Evolutionary conservation across 2,329 filamentous ascomycete genomes (phyloP), one percentile per base, ranked within the genome.

Genomic region (Plenodomus biglobosus): DNA sequence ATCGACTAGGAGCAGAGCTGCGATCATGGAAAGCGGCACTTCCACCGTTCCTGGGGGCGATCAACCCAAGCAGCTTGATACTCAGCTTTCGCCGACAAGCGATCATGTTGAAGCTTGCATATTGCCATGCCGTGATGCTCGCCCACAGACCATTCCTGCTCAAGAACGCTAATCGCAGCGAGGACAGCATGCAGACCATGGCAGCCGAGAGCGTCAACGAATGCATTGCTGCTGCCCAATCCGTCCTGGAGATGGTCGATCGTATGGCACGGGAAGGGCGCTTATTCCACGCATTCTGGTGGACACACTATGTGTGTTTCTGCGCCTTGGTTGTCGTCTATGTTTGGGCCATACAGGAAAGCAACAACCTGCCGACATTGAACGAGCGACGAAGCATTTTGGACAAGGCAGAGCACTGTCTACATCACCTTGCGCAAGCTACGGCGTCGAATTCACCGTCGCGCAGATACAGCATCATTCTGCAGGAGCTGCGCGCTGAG

Each of bases 281-380:
- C 16, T 52, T 72, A 5, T 77, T 74, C 21, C 72, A 76, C 37
- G 74, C 75, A 0, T 71, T 77, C 19, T 78, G 76, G 76, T 79
- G 75, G 70, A 78, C 75, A 8, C 75, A 76, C 17, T 78, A 78
- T 39, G 73, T 78, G 0, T 74, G 73, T 1, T 79, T 80, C 30
- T 80, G 77, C 48, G 76, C 78, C 1, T 53, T 80, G 3, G 72
- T 72, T 0, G 72, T 78, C 0, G 68, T 76, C 0, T 79, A 79
- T 21, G 74, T 80, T 0, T 78, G 75, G 70, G 68, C 75, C 6
- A 78, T 79, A 18, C 75, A 77, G 50, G 66, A 62, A 32, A 58
- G 52, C 21, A 50, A 48, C n/a, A 45, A 59, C 18, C 27, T 18
- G 3, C 40, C 44, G 1, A 54, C 47, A 20, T 22, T 39, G 8